Base-by-base conservation (phyloP, 345 rosid species). In the Eucalyptus sp. region DNA sequence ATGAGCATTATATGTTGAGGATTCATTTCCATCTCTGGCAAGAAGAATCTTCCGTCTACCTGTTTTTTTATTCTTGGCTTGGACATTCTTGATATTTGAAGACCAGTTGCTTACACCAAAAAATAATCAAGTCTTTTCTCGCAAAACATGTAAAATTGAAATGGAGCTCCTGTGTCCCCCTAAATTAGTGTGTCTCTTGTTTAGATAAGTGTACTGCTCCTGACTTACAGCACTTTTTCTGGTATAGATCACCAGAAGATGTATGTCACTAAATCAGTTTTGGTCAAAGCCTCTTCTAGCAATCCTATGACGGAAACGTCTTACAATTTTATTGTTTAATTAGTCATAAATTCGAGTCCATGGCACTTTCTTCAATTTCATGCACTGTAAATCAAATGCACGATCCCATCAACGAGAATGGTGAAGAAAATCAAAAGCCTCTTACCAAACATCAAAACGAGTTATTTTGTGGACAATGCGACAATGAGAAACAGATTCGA, bases 241-340 rank as follows among this genome's bases (percentile, higher is more conserved):
- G 43, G 17, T 4, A 16, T n/a, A 15, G 80, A 31, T 68, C 33
- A 31, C 41, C 80, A 68, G 43, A 68, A 68, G 43, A 16, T 33
- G 43, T 1, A 8, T 5, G 43, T 17, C 12, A 9, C 80, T 4
- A 17, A 16, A 68, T 37, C 81, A 37, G 81, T 37, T 17, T 18
- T 71, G 0, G 81, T 71, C 81, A 16, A 66, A 8, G 80, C 43
- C 43, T 64, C 71, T 31, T 68, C 80, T 16, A 68, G 80, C 80
- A 68, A 68, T 68, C 7, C 80, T 16, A 31, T 31, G 1, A 31
- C 3, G 13, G 80, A 68, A 68, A 31, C 41, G 0, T 31, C 17
- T 66, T 66, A 1, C 0, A 6, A 7, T 66, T 15, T 66, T 66
- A 31, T 16, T 16, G 0, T 68, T 18, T 8, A 10, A 4, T 31